Evolutionary conservation across 1,284 basidiomycete species (phyloP).

Genomic region (Leccinum insolens): DNA sequence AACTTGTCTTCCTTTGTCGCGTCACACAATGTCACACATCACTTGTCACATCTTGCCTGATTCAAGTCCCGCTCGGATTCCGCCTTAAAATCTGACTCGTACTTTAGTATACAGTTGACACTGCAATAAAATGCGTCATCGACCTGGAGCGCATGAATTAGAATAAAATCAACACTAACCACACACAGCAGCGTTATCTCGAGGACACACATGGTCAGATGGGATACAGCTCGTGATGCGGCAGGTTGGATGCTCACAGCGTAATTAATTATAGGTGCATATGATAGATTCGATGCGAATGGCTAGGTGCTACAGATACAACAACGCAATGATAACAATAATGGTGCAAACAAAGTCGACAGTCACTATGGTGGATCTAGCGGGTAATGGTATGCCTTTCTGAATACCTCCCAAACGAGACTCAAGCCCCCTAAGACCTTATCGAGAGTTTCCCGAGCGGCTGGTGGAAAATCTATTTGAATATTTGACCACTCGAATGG

Average conservation of each 20-base stretch:
- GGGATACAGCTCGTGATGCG: no score
- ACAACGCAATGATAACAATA: slow-evolving; percentile 7
- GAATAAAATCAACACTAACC: not conserved
- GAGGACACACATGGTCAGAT: not conserved
- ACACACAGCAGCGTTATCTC: not conserved
- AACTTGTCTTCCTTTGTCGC: not conserved
- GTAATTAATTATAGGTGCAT: not conserved
- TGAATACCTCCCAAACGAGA: slow-evolving; percentile 49
- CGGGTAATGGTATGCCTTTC: slow-evolving; percentile 60
- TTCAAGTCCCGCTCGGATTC: not conserved
- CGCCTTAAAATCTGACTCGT: no score
- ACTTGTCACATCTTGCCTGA: not conserved
- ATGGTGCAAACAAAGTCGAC: slow-evolving; percentile 7
- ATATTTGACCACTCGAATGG: slow-evolving; percentile 34
- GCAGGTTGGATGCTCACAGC: not conserved
- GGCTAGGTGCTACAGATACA: slow-evolving; percentile 21
- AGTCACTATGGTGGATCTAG: slow-evolving; percentile 46
- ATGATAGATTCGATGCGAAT: not conserved
- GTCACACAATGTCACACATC: not conserved
- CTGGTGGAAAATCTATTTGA: slow-evolving; percentile 28
- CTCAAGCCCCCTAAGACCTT: slow-evolving; percentile 41
- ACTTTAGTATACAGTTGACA: not conserved
- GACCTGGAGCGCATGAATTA: not conserved
- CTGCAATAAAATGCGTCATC: not conserved
- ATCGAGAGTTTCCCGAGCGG: slow-evolving; percentile 30